A percentile compares a stretch with the other conserved stretches of the same genome.
Evolutionary conservation across 2,329 filamentous ascomycete genomes (phyloP).

Genomic region (Sclerotinia glacialis): DNA sequence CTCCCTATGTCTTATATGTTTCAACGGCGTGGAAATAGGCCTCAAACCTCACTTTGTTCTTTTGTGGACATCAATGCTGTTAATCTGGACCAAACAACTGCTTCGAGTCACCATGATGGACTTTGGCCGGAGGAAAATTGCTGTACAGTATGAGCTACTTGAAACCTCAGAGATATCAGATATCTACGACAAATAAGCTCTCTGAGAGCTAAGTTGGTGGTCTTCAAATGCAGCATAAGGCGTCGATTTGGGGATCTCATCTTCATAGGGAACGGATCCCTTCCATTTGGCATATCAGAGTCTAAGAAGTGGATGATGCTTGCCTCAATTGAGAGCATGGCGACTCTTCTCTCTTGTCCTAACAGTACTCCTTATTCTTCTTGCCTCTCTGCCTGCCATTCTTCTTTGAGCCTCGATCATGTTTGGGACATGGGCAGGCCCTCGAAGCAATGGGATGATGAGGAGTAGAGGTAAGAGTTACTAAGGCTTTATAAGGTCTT

Average conservation of each 20-base stretch:
- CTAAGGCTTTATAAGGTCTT: neutral
- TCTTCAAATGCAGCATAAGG: neutral
- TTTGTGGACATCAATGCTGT: neutral
- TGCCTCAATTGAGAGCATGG: neutral
- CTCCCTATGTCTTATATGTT: neutral
- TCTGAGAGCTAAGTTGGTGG: neutral
- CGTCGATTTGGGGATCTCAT: neutral
- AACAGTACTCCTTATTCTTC: neutral
- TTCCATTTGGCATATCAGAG: neutral
- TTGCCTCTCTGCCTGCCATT: no score
- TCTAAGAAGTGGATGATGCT: neutral
- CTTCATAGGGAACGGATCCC: neutral
- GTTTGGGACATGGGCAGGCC: no score
- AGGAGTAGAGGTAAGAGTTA: neutral
- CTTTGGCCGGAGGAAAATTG: neutral
- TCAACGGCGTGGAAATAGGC: neutral
- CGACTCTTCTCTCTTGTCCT: neutral
- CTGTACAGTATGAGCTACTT: neutral
- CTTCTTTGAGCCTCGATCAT: neutral
- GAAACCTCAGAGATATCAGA: no score
- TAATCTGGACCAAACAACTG: neutral
- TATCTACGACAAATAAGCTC: no score
- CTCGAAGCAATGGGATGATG: neutral
- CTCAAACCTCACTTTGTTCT: conserved; percentile 2
- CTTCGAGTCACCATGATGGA: neutral